Base-by-base conservation (phyloP, 257 asterid species). In the Scutellaria galericulata region DNA sequence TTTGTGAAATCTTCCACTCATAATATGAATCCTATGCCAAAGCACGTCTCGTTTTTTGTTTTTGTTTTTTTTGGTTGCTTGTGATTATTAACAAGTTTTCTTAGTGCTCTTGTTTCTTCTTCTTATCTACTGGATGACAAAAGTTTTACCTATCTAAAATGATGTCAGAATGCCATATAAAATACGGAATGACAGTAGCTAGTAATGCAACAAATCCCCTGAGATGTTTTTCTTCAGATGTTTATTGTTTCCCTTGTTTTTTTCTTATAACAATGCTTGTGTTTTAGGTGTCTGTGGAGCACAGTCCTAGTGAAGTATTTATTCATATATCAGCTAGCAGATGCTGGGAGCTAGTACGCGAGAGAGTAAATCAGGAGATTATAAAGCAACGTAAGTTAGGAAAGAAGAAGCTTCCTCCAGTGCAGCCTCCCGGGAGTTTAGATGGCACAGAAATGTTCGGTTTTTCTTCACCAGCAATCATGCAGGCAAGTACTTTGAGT, bases 361-460 rank as follows among this genome's bases (percentile, higher is more conserved):
- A 91, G 78, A 87, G 95, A 78, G 97, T 88, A 82, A 94, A 94
- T 81, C 86, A 72, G 22, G 97, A 88, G 86, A 91, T 94, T 51
- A 35, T 83, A 5, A 89, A 86, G 85, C 96, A 88, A 72, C 97
- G 88, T 75, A 91, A 89, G 77, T 79, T 89, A 42, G 97, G 96
- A 79, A 85, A 60, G 73, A 61, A 12, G 10, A 85, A 86, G 52
- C 99, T 94, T 73, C 95, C 90, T 74, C 96, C 97, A 72, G 70
- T 91, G 85, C 99, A 94, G 84, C 99, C 97, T 65, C 97, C 95
- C 14, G 97, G 97, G 67, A 91, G 99, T 79, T 75, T 89, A 31
- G 95, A 91, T 63, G 99, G 99, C 78, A 76, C 89, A 87, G 96
- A 89, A 77, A 94, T 94, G 97, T 94, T 94, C 68, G 99, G 99